Conservation (phyloP, 2,329 filamentous ascomycete genomes). For the Clonostachys byssicola region DNA sequence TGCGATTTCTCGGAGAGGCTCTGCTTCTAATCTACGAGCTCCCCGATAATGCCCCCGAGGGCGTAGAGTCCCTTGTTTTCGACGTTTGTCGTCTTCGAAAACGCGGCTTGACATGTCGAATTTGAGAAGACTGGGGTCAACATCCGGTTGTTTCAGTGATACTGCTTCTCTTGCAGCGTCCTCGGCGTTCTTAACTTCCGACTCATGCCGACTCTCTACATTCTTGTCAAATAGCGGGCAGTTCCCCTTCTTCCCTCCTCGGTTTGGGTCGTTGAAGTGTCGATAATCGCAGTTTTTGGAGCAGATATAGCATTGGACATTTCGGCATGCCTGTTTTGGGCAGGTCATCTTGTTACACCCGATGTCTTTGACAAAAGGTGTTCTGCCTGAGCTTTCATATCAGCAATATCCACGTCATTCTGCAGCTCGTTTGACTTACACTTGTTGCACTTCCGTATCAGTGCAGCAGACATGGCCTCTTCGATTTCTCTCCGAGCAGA, state of each 20-base stretch:
- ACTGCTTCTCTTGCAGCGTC: constrained; percentile 50
- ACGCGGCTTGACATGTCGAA: constrained; percentile 55
- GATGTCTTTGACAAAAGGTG: constrained; percentile 72
- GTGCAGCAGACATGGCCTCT: constrained; percentile 77
- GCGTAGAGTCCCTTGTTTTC: constrained; percentile 2
- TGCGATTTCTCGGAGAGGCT: too few species aligned
- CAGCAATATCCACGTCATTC: background rate
- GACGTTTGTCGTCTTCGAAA: constrained; percentile 30
- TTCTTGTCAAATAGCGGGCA: constrained; percentile 67
- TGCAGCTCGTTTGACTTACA: constrained; percentile 28
- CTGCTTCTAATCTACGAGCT: too few species aligned
- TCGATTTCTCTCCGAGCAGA: constrained; percentile 66
- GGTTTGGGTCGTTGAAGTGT: constrained; percentile 59
- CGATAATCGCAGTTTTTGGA: constrained; percentile 60
- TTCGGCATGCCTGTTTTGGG: constrained; percentile 42
- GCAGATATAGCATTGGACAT: constrained; percentile 68
- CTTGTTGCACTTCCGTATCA: constrained; percentile 73
- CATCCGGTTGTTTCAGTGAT: constrained; percentile 52
- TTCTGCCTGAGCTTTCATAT: constrained; percentile 40
- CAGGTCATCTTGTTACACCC: constrained; percentile 88
- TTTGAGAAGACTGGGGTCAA: constrained; percentile 53
- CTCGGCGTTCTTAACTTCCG: constrained; percentile 61
- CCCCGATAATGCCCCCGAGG: too few species aligned
- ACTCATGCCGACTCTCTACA: constrained; percentile 50
- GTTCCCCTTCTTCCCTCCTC: background rate